Evolutionary conservation across 1,284 basidiomycete genomes (phyloP).

Genomic region (Uromyces viciae-fabae): DNA sequence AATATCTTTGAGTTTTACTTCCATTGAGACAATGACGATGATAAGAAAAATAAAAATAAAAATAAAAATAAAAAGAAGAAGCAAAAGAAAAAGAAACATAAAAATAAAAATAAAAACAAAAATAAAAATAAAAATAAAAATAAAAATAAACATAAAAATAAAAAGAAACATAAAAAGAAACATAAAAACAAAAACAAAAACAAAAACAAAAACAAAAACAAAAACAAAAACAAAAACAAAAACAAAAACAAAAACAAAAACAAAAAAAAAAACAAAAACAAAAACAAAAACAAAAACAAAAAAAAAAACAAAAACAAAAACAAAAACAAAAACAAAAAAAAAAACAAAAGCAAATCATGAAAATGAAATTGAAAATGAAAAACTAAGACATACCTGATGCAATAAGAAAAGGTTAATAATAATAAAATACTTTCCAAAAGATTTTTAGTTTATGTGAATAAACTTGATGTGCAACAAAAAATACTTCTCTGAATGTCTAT

Average conservation of each 20-base stretch:
- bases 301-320: neutral
- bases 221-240: neutral
- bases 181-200: neutral
- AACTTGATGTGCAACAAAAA: too few species aligned
- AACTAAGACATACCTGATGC: neutral
- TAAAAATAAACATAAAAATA: neutral
- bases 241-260: neutral
- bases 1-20: too few species aligned
- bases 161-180: neutral
- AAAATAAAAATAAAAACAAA: neutral
- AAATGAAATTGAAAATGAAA: constrained; percentile 1
- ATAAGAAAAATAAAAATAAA: constrained; percentile 12
- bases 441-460: too few species aligned
- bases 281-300: neutral
- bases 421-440: too few species aligned
- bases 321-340: neutral
- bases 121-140: neutral
- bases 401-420: neutral
- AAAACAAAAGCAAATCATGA: neutral
- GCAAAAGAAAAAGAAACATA: neutral
- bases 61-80: constrained; percentile 5
- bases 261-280: neutral
- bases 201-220: neutral
- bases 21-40: too few species aligned
- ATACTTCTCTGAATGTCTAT: too few species aligned